Percentiles rank a stretch among this genome's conserved stretches.
Evolutionary conservation across 257 asterid species (phyloP).

Genomic region (Ilex aquifolium): DNA sequence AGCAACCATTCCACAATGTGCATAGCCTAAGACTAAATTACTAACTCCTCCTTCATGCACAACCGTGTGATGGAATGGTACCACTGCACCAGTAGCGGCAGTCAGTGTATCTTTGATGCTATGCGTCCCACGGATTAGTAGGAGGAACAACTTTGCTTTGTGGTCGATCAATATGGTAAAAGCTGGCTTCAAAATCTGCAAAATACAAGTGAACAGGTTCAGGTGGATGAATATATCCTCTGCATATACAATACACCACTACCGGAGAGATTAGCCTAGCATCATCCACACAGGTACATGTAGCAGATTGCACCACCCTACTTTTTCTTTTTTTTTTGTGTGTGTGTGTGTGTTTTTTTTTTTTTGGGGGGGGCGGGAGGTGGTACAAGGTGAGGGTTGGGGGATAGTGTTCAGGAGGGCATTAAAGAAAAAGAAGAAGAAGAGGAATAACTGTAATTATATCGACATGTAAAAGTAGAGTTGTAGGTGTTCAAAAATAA

Average conservation of each 20-base stretch:
- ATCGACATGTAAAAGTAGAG: not conserved
- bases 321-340: too few relatives aligned
- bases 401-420: too few relatives aligned
- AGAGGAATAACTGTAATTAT: not conserved
- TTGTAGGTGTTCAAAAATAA: slow-evolving; percentile 4
- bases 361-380: too few relatives aligned
- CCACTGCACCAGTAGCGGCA: slow-evolving; percentile 98
- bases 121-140: slow-evolving; percentile 95
- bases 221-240: too few relatives aligned
- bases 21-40: slow-evolving; percentile 91
- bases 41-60: slow-evolving; percentile 87
- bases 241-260: not conserved
- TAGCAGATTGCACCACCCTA: too few relatives aligned
- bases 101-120: slow-evolving; percentile 95
- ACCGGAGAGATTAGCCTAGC: not conserved
- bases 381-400: too few relatives aligned
- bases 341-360: too few relatives aligned
- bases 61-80: slow-evolving; percentile 94
- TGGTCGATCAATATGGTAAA: slow-evolving; percentile 80
- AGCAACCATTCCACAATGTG: slow-evolving; percentile 99
- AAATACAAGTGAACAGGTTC: not conserved
- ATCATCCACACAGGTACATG: not conserved
- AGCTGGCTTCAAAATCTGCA: slow-evolving; percentile 96
- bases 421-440: not conserved
- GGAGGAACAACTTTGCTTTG: slow-evolving; percentile 49